Conservation (phyloP, 192 early-diverging fungal genomes). For the Linnemannia elongata region DNA sequence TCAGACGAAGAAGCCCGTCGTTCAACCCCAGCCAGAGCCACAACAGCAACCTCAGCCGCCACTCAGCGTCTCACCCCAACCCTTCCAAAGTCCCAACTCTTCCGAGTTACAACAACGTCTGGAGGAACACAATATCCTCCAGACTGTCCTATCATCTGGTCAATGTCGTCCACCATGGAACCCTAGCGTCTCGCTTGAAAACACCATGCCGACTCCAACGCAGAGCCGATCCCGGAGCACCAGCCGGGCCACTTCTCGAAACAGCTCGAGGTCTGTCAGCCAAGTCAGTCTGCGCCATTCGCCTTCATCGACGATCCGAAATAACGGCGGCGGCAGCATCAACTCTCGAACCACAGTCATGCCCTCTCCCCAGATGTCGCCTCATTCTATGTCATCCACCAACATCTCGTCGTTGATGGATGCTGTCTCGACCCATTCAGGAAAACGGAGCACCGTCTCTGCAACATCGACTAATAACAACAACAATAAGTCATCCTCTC, state of each 20-base stretch:
- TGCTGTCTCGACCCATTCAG: constrained; percentile 11
- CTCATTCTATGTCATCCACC: neutral
- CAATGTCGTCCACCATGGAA: constrained; percentile 42
- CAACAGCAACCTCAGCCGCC: constrained; percentile 2
- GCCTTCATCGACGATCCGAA: neutral
- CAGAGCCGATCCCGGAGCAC: constrained; percentile 28
- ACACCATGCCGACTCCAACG: neutral
- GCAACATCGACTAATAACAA: neutral
- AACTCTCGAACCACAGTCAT: neutral
- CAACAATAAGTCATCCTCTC: constrained; percentile 4
- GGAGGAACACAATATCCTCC: constrained; percentile 42
- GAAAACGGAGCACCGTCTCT: neutral
- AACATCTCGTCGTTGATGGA: constrained; percentile 14
- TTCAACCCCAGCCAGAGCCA: neutral
- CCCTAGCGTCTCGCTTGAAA: constrained; percentile 42
- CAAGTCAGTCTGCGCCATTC: constrained; percentile 33
- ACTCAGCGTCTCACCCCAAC: neutral
- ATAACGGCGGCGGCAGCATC: constrained; percentile 16
- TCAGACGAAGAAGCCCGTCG: constrained; percentile 9
- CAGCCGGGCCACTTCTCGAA: constrained; percentile 15
- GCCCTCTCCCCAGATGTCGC: constrained; percentile 20
- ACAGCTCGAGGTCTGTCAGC: constrained; percentile 40
- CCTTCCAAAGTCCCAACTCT: neutral
- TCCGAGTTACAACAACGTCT: constrained; percentile 44
- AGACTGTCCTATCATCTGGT: constrained; percentile 7